These are phyloP conservation scores for Biscutella auriculata DNA, from an alignment of 441 rosid genomes.

Conservation along the genomic window DNA sequence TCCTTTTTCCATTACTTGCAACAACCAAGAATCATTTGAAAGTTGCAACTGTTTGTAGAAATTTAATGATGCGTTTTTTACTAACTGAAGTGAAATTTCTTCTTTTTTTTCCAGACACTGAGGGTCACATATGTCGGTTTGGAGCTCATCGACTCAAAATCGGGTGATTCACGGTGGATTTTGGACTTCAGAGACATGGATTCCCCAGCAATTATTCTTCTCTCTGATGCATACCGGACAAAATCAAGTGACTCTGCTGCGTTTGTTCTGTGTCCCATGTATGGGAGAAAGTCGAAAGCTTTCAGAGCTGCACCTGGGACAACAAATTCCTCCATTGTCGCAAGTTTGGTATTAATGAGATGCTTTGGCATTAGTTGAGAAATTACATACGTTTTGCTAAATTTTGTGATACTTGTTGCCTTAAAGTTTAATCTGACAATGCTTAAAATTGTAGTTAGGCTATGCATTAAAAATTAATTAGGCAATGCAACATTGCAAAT, in stretches of 20 bases:
- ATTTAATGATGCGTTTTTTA: not conserved
- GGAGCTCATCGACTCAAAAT: slow-evolving; percentile 63
- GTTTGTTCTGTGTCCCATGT: slow-evolving; percentile 78
- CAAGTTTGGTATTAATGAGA: slow-evolving; percentile 57
- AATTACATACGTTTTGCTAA: not conserved
- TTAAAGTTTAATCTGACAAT: not conserved
- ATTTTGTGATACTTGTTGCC: not conserved
- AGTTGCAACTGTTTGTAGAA: not conserved
- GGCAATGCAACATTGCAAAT: not conserved
- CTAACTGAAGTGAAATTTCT: not conserved
- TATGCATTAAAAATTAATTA: too few species aligned
- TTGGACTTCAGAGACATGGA: slow-evolving; percentile 96
- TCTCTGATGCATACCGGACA: slow-evolving; percentile 68
- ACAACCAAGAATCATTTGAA: not conserved
- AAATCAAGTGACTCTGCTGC: slow-evolving; percentile 58
- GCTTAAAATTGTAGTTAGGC: too few species aligned
- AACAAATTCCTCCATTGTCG: slow-evolving; percentile 63
- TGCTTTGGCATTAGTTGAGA: slow-evolving; percentile 13
- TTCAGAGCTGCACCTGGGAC: slow-evolving; percentile 96
- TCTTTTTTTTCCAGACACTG: slow-evolving; percentile 46
- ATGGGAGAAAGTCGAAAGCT: slow-evolving; percentile 99
- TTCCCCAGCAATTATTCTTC: slow-evolving; percentile 75
- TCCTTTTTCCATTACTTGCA: not conserved
- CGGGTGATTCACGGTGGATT: slow-evolving; percentile 90
- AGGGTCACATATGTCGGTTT: slow-evolving; percentile 79